These are phyloP conservation scores for Penicillium cinerascens DNA, from an alignment of 495 filamentous ascomycete species.

Conservation along the genomic window DNA sequence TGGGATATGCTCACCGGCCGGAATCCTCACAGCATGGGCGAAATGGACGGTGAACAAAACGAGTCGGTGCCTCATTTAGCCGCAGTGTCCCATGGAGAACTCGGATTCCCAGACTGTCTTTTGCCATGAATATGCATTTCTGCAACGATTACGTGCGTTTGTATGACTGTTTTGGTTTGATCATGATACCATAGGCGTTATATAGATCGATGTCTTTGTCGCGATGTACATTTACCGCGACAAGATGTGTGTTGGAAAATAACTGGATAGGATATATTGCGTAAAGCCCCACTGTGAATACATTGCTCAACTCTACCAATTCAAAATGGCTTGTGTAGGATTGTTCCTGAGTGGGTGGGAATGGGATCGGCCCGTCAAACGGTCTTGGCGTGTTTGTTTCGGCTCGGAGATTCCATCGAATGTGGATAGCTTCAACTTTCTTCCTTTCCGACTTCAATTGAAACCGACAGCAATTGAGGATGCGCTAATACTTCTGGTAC, in stretches of 20 bases:
- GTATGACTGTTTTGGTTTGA: background rate
- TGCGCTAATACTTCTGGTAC: conserved; percentile 4
- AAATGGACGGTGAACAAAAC: conserved; percentile 5
- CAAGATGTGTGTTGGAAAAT: background rate
- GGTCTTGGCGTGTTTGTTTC: conserved; percentile 18
- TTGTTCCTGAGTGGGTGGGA: too few relatives aligned
- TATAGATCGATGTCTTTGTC: background rate
- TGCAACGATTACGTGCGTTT: background rate
- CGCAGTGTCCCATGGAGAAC: conserved; percentile 1
- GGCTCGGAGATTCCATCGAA: conserved; percentile 11
- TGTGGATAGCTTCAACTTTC: conserved; percentile 22
- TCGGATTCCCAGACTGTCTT: conserved; percentile 10
- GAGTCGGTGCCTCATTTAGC: conserved; percentile 7
- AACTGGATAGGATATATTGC: background rate
- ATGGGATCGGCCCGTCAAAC: background rate
- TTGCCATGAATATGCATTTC: background rate
- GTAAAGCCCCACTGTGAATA: background rate
- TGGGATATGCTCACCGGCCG: conserved; percentile 13
- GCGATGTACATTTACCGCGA: conserved; percentile 1
- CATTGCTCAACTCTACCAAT: background rate
- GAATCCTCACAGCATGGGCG: conserved; percentile 1
- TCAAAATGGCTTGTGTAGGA: background rate
- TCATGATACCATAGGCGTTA: background rate
- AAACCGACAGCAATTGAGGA: conserved; percentile 1
- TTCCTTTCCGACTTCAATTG: conserved; percentile 4